These are phyloP conservation scores for Penicillium chermesinum DNA, from an alignment of 495 filamentous ascomycete species.

Conservation along the genomic window DNA sequence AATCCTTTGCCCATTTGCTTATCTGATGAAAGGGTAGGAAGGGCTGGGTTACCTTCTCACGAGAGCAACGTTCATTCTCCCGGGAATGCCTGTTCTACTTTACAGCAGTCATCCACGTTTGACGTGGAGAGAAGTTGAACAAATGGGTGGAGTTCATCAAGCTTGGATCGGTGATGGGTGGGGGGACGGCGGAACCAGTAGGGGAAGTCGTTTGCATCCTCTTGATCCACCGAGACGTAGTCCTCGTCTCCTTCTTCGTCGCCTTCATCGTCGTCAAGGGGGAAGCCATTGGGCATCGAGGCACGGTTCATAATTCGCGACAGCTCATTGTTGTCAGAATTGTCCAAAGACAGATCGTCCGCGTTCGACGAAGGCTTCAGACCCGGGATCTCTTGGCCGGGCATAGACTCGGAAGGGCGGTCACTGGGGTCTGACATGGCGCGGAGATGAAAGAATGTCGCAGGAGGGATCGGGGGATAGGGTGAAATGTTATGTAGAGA, in stretches of 20 bases:
- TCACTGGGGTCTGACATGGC: conserved; percentile 28
- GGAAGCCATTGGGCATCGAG: conserved; percentile 33
- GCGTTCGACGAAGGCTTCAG: conserved; percentile 33
- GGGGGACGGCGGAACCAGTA: conserved; percentile 43
- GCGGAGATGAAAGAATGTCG: neutral
- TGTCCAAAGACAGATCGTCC: conserved; percentile 27
- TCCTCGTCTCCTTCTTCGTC: conserved; percentile 42
- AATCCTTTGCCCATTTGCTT: too few relatives aligned
- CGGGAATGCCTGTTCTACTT: conserved; percentile 72
- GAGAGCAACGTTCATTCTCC: conserved; percentile 64
- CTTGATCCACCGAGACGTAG: conserved; percentile 41
- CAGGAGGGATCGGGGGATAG: neutral
- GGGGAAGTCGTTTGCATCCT: conserved; percentile 39
- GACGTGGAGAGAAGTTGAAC: conserved; percentile 64
- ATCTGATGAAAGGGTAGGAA: too few relatives aligned
- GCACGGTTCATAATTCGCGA: conserved; percentile 31
- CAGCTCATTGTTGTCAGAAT: conserved; percentile 28
- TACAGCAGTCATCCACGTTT: conserved; percentile 71
- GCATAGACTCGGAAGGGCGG: conserved; percentile 25
- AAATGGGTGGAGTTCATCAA: conserved; percentile 59
- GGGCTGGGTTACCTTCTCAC: conserved; percentile 88
- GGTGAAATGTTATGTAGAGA: neutral
- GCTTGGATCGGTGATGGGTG: conserved; percentile 35
- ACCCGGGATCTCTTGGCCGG: conserved; percentile 22
- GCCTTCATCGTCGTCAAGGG: conserved; percentile 32